Evolutionary conservation across 1,139 yeast genomes (phyloP).

Genomic region (Zygosaccharomyces sapae): DNA sequence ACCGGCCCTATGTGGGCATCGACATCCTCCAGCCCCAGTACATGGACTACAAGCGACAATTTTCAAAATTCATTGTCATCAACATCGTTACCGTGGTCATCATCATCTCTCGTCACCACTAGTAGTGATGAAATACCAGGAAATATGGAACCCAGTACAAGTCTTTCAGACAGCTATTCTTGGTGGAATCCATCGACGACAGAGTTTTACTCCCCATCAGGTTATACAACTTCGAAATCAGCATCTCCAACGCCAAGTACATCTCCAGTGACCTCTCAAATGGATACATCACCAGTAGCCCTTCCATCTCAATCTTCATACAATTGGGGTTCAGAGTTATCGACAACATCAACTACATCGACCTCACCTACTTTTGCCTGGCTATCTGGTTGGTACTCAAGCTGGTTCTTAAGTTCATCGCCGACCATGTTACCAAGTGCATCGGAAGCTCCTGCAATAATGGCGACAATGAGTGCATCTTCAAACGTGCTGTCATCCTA

Average conservation of each 20-base stretch:
- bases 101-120: not conserved
- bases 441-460: not conserved
- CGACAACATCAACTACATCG: not conserved
- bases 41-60: not conserved
- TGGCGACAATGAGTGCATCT: not conserved
- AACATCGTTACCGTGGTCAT: not conserved
- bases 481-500: not conserved
- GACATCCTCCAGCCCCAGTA: not conserved
- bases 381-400: conserved; percentile 3
- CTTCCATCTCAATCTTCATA: not conserved
- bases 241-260: not conserved
- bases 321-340: not conserved
- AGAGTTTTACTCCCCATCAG: not conserved
- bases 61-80: not conserved
- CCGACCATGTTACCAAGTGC: not conserved
- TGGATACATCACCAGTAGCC: not conserved
- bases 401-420: conserved; percentile 3
- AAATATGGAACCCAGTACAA: not conserved
- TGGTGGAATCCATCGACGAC: not conserved
- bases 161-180: not conserved
- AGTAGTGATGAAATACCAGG: not conserved
- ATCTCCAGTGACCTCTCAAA: not conserved
- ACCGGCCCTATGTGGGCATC: not conserved
- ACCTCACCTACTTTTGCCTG: not conserved
- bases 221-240: not conserved